Base-by-base conservation (phyloP, 2,329 filamentous ascomycete genomes). In the Emergomyces pasteurianus region DNA sequence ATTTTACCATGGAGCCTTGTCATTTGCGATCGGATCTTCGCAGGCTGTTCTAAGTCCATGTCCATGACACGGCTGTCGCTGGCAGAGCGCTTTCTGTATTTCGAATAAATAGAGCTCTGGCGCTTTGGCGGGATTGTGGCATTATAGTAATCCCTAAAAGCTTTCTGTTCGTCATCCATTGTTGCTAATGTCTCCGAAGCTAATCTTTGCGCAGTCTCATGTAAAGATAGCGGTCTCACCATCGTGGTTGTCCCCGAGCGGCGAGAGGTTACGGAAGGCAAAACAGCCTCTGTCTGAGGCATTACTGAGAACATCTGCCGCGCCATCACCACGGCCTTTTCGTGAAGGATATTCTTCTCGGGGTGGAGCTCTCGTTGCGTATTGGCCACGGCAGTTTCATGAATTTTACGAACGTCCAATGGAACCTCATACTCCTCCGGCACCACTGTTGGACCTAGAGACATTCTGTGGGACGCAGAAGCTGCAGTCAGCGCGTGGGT, bases 311-410 rank as follows among this genome's bases (percentile, higher is more conserved):
- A 95, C 83, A 95, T 91, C 67, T 86, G 83, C 74, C 87, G 87
- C 5, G 90, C 90, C 89, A 95, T 92, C 16, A 87, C 87, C 2
- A 95, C 78, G 5, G 91, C 90, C 16, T 89, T 90, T 40, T 89
- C 88, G 65, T 86, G 86, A 1, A 94, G 77, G 6, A 84, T 83
- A 63, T 89, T 86, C 52, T 83, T 76, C 2, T 87, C 85, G 0
- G 85, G 88, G 69, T 86, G 94, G 87, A 92, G 90, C 63, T 86
- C 83, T 63, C 86, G 80, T 42, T 83, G 80, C 75, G 90, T 82
- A 58, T 81, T 87, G 38, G 85, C 87, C 60, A 80, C 79, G 0
- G 87, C 83, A 34, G 85, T 74, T 56, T 89, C 82, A 62, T 79
- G 79, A 34, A 83, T 76, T 23, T 80, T 75, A 2, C 86, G 87